Evolutionary conservation across 352 stramenopile species (phyloP).

Genomic region (Pelagophyceae sp.): DNA sequence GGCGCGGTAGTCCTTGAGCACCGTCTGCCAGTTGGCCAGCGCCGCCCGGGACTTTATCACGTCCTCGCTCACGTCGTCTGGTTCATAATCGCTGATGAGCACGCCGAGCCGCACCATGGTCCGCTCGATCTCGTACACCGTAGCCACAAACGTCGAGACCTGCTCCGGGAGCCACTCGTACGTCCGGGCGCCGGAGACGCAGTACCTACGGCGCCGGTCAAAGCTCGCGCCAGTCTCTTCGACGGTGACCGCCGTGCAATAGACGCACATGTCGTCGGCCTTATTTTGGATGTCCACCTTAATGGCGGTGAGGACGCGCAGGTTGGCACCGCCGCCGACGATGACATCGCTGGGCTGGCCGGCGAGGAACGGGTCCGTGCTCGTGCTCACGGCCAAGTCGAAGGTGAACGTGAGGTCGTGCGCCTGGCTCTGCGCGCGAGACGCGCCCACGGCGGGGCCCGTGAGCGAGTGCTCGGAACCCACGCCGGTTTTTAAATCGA

Average conservation of each 20-base stretch:
- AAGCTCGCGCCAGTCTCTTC: too few species aligned
- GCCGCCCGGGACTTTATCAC: background rate
- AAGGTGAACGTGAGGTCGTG: background rate
- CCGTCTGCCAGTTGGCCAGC: background rate
- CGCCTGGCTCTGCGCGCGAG: background rate
- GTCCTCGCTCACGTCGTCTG: too few species aligned
- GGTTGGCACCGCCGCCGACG: conserved; percentile 4
- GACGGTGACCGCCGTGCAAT: too few species aligned
- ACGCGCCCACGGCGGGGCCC: background rate
- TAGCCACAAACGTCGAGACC: too few species aligned
- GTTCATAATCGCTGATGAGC: background rate
- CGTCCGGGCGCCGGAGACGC: background rate
- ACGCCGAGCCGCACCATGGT: background rate
- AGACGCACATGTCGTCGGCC: too few species aligned
- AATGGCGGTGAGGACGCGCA: background rate
- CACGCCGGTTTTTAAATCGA: background rate
- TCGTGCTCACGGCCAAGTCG: background rate
- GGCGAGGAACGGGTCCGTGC: background rate
- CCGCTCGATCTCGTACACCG: background rate
- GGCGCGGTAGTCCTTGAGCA: background rate
- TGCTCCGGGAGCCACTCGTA: too few species aligned
- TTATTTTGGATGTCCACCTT: too few species aligned
- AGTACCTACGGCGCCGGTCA: too few species aligned
- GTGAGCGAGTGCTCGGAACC: background rate
- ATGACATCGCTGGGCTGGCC: background rate